Evolutionary conservation across 345 rosid genomes (phyloP).

Genomic region (Heritiera littoralis): DNA sequence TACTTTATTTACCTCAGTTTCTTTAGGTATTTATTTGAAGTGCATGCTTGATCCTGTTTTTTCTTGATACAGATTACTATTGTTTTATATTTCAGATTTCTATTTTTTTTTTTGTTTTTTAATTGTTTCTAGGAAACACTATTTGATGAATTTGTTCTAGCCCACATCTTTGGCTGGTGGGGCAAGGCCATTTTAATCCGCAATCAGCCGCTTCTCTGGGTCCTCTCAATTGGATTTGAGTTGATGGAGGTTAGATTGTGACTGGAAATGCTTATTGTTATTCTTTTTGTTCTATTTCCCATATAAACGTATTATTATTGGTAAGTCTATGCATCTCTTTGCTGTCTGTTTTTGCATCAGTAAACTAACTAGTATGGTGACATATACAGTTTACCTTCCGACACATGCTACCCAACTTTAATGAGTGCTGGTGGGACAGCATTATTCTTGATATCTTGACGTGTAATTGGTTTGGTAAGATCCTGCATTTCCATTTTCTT

Average conservation of each 20-base stretch:
- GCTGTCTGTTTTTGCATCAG: slow-evolving; percentile 10
- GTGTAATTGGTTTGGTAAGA: slow-evolving; percentile 99
- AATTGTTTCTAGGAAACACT: slow-evolving; percentile 63
- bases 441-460: slow-evolving; percentile 90
- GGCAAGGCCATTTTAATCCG: slow-evolving; percentile 96
- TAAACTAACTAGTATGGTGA: slow-evolving; percentile 19
- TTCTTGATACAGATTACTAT: background rate
- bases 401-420: slow-evolving; percentile 99
- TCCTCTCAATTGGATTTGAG: slow-evolving; percentile 96
- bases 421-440: slow-evolving; percentile 99
- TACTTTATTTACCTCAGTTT: slow-evolving; percentile 5
- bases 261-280: slow-evolving; percentile 8
- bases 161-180: slow-evolving; percentile 99
- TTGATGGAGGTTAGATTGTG: slow-evolving; percentile 79
- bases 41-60: slow-evolving; percentile 8
- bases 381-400: slow-evolving; percentile 82
- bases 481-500: slow-evolving; percentile 12
- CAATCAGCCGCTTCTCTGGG: slow-evolving; percentile 97
- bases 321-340: background rate
- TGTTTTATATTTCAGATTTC: background rate
- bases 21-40: background rate
- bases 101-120: slow-evolving; percentile 23
- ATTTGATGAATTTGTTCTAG: slow-evolving; percentile 93
- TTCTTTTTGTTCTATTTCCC: slow-evolving; percentile 5
- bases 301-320: background rate